phyloP scores from a whole-genome alignment of 2,329 filamentous ascomycete species.

The Epichloe sp. region DNA sequence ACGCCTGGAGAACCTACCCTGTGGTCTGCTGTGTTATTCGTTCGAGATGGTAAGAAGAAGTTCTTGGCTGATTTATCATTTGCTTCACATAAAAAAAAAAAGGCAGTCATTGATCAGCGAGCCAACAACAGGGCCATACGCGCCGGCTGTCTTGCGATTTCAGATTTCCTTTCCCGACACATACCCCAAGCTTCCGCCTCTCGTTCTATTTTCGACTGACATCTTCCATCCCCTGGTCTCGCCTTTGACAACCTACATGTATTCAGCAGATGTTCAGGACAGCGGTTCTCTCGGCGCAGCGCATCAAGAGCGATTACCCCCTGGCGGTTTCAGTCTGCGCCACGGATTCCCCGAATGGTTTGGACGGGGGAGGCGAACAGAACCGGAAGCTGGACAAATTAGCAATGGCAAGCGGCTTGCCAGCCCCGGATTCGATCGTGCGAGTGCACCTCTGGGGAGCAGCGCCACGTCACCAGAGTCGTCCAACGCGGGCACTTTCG shows the following conservation, averaged over 20 bases:
- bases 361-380: constrained; percentile 37
- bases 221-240: constrained; percentile 92
- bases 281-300: constrained; percentile 69
- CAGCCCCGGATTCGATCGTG: constrained; percentile 14
- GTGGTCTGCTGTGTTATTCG: constrained; percentile 87
- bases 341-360: constrained; percentile 92
- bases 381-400: constrained; percentile 24
- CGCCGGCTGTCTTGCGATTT: constrained; percentile 76
- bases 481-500: constrained; percentile 16
- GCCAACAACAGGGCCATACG: constrained; percentile 61
- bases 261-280: constrained; percentile 65
- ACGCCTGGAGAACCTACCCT: constrained; percentile 67
- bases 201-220: constrained; percentile 81
- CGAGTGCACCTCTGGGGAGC: constrained; percentile 7
- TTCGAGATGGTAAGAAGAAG: constrained; percentile 56
- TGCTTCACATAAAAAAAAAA: neutral
- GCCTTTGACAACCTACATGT: constrained; percentile 87
- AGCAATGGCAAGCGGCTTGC: constrained; percentile 28
- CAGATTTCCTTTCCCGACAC: constrained; percentile 73
- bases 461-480: constrained; percentile 18
- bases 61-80: neutral
- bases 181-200: constrained; percentile 68
- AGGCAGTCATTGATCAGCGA: neutral
- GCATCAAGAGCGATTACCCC: constrained; percentile 76
- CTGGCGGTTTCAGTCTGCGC: constrained; percentile 78